Conservation (phyloP, 1,284 basidiomycete species). For the Pseudozyma tsukubaensis region DNA sequence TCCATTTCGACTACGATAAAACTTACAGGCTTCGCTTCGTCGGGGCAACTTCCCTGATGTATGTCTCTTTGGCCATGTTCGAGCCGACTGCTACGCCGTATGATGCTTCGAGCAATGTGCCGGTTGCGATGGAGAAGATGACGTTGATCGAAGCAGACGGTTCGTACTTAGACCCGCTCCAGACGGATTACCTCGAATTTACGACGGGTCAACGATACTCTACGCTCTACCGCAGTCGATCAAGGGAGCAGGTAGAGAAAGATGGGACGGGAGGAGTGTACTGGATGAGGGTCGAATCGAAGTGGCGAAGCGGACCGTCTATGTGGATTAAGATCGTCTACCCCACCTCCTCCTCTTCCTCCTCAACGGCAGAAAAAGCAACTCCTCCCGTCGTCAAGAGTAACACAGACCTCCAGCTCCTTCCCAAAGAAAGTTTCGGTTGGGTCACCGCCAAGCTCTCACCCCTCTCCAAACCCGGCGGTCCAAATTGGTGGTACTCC, state of each 20-base stretch:
- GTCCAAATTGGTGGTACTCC: slow-evolving; percentile 18
- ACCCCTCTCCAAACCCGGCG: slow-evolving; percentile 8
- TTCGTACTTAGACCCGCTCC: slow-evolving; percentile 34
- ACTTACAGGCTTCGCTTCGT: slow-evolving; percentile 48
- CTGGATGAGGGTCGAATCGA: slow-evolving; percentile 48
- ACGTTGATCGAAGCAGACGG: slow-evolving; percentile 61
- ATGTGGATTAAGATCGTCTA: slow-evolving; percentile 45
- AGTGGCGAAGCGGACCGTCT: slow-evolving; percentile 39
- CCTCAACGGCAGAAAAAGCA: not conserved
- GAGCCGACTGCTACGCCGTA: slow-evolving; percentile 16
- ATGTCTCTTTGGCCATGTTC: slow-evolving; percentile 31
- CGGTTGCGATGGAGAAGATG: slow-evolving; percentile 22
- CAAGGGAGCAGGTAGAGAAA: slow-evolving; percentile 15
- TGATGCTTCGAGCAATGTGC: not conserved
- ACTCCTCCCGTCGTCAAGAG: not conserved
- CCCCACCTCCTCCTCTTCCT: not conserved
- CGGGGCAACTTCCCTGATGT: slow-evolving; percentile 41
- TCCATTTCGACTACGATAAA: slow-evolving; percentile 50
- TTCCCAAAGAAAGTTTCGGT: slow-evolving; percentile 40
- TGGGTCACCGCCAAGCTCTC: slow-evolving; percentile 36
- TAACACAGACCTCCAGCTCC: slow-evolving; percentile 6
- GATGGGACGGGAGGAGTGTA: slow-evolving; percentile 47
- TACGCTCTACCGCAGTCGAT: slow-evolving; percentile 33
- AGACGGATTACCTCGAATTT: slow-evolving; percentile 43
- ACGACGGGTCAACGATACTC: slow-evolving; percentile 59